Evolutionary conservation across 352 stramenopile genomes (phyloP), one percentile per base, ranked within the genome.

Genomic region (Phytophthora sansomeana): DNA sequence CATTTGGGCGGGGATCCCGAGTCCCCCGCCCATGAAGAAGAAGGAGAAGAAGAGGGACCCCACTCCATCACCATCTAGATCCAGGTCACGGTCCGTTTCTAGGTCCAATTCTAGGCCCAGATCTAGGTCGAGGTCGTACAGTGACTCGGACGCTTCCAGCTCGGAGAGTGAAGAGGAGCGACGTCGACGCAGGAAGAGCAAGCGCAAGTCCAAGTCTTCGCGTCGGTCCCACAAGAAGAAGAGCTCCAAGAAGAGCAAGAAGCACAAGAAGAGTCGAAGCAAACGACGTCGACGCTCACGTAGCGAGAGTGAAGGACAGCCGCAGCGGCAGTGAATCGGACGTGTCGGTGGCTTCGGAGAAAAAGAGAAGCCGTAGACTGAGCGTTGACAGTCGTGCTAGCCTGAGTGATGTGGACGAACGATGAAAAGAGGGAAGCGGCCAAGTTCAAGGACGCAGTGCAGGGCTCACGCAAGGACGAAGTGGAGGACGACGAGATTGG

Each of bases 381-480:
- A 71, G 57, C 24, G 43, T 50, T 13, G 70, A 67, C 4, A 67
- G 53, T 49, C 53, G 21, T 14, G 49, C 51, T 9, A 64, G 21
- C 29, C 51, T 28, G 33, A 49, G 41, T 13, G 42, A 66, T 10
- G 26, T 82, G 39, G 59, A 83, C 50, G 83, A n/a, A 90, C 5
- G 75, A 85, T 14, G 89, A 96, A 9, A 74, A 82, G 2, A 70
- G 72, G 7, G 92, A 98, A 80, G 89, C 88, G 0, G 70, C 78
- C 53, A 88, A 93, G 47, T 98, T 98, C 68, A 98, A 97, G 64
- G 74, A 77, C 8, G 90, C 87, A 0, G 90, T 98, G 4, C 92
- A 98, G 66, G 76, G 77, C 10, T 42, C 61, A 9, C 77, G 60
- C 5, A 64, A 82, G 1, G 67, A 89, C 5, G 81, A 85, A 3